Evolutionary conservation across 257 asterid genomes (phyloP).

Genomic region (Marsdenia floribunda): DNA sequence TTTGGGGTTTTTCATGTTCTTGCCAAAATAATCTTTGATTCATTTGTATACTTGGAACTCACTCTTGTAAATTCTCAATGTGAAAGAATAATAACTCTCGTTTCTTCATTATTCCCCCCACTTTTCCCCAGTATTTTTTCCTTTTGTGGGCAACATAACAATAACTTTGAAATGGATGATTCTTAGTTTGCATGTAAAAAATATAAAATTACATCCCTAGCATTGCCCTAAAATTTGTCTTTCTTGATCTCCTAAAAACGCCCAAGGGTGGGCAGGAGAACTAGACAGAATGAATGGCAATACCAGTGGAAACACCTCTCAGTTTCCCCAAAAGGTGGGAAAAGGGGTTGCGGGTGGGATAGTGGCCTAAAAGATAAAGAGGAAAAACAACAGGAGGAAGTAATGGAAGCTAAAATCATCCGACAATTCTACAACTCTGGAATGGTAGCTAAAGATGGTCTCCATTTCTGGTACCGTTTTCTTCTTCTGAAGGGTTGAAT

Average conservation of each 20-base stretch:
- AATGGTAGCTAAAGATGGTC: slow-evolving; percentile 47
- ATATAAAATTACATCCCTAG: not conserved
- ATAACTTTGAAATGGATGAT: not conserved
- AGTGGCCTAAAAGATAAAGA: no score
- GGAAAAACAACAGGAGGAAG: not conserved
- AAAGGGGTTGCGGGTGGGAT: slow-evolving; percentile 16
- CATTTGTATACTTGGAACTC: not conserved
- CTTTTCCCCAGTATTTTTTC: not conserved
- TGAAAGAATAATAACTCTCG: not conserved
- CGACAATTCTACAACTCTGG: slow-evolving; percentile 29
- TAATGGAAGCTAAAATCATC: not conserved
- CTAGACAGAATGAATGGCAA: not conserved
- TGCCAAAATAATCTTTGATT: not conserved
- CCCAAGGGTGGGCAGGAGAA: no score
- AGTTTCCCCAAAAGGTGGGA: slow-evolving; percentile 11
- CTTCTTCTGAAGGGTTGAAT: slow-evolving; percentile 16
- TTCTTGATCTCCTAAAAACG: not conserved
- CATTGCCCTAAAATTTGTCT: not conserved
- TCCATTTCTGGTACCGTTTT: slow-evolving; percentile 35
- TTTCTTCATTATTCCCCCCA: not conserved
- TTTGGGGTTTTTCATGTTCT: not conserved
- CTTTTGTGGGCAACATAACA: not conserved
- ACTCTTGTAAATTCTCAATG: not conserved
- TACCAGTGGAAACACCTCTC: slow-evolving; percentile 4
- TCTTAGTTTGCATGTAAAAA: no score